Evolutionary conservation across 1,284 basidiomycete species (phyloP).

Genomic region (Chalciporus sp.): DNA sequence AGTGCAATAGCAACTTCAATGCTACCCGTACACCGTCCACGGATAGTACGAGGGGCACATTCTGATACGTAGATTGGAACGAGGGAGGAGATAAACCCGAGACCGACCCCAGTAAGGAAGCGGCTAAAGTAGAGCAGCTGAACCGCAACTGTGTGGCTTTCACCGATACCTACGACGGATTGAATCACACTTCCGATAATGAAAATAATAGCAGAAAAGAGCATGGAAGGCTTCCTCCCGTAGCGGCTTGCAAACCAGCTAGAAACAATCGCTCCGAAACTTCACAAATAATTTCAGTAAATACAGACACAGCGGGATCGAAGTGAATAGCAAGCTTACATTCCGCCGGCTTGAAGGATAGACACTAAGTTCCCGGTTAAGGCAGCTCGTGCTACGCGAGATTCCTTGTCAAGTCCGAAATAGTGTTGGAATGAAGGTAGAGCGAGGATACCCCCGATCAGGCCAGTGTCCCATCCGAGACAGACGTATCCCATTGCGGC

Average conservation of each 20-base stretch:
- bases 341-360: conserved; percentile 57
- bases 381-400: conserved; percentile 35
- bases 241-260: conserved; percentile 45
- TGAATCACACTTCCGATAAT: conserved; percentile 57
- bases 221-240: conserved; percentile 50
- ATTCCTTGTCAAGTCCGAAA: conserved; percentile 46
- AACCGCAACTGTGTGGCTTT: conserved; percentile 39
- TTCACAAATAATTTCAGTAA: conserved; percentile 12
- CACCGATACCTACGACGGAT: conserved; percentile 47
- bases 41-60: conserved; percentile 56
- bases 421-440: conserved; percentile 49
- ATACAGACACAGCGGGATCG: background rate
- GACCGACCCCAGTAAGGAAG: conserved; percentile 49
- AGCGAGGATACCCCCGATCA: conserved; percentile 53
- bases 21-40: conserved; percentile 58
- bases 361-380: conserved; percentile 59
- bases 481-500: conserved; percentile 53
- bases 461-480: conserved; percentile 43
- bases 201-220: conserved; percentile 55
- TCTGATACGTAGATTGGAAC: conserved; percentile 62
- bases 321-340: conserved; percentile 45
- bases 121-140: conserved; percentile 49
- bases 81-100: conserved; percentile 54
- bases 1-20: conserved; percentile 56
- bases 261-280: conserved; percentile 48